Base-by-base conservation (phyloP, 2,329 filamentous ascomycete species). In the Stenocarpella maydis region DNA sequence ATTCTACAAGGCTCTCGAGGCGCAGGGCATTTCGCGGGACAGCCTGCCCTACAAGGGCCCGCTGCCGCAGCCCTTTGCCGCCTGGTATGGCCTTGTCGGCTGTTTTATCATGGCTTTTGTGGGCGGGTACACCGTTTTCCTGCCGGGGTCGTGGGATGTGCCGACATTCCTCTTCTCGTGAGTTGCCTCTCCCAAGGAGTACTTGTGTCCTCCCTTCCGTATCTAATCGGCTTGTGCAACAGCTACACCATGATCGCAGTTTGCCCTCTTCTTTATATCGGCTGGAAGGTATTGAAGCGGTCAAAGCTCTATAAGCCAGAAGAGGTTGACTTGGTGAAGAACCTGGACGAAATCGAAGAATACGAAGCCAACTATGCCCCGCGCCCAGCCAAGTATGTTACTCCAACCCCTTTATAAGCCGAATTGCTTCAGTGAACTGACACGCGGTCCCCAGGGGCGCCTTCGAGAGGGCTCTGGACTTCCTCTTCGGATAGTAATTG, bases 211-310 rank as follows among this genome's bases (percentile, higher is more conserved):
- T 34, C 5, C 8, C n/a, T 8, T 12, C 15, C 28, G 8, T 49
- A 19, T 19, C 58, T 63, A 12, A 60, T 60, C 71, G 50, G 67
- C 58, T 31, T 37, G 1, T 28, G 41, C 6, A 21, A 7, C 68
- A 77, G 75, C 15, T 78, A 78, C 63, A 76, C 76, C 10, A 78
- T 78, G 77, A 75, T 78, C 28, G 72, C 65, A 28, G 64, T 77
- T 37, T 73, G 61, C 24, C 77, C 77, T 3, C 10, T 82, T 6
- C 80, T 94, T 12, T 94, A 87, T 75, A 34, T 91, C 3, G 85
- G 83, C 6, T 93, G 90, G 88, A 94, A 94, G 79, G 10, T 91
- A 1, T 68, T 87, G 73, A 88, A 90, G 77, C 84, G 83, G 75
- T 92, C 90, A 0, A 88, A 85, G 72, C 83, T 86, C 70, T 78